These are phyloP conservation scores for Aspergillus aculeatinus DNA, from an alignment of 2,329 filamentous ascomycete species.

Conservation along the genomic window DNA sequence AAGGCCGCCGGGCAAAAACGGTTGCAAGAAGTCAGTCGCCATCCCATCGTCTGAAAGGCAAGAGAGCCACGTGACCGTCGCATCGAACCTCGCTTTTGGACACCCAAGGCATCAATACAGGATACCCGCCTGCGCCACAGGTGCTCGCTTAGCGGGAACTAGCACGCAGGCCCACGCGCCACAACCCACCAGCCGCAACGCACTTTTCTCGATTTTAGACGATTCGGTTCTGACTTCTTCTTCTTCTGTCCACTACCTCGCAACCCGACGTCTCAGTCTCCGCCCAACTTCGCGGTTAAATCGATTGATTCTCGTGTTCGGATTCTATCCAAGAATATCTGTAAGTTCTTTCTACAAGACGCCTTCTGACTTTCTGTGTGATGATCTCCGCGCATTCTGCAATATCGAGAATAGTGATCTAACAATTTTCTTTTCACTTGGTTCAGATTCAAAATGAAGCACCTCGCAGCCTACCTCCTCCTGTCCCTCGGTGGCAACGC, in stretches of 20 bases:
- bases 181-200: conserved; percentile 34
- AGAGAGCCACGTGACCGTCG: conserved; percentile 26
- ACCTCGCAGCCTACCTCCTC: conserved; percentile 98
- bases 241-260: conserved; percentile 27
- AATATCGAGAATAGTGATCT: not conserved
- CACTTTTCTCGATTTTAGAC: conserved; percentile 40
- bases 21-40: conserved; percentile 16
- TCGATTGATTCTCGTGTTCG: conserved; percentile 79
- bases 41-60: conserved; percentile 28
- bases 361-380: conserved; percentile 9
- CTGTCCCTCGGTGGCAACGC: conserved; percentile 89
- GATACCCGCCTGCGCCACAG: conserved; percentile 25
- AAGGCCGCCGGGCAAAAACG: conserved; percentile 12
- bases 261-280: conserved; percentile 99
- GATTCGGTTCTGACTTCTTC: conserved; percentile 28
- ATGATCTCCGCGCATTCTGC: conserved; percentile 14
- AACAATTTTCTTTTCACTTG: not conserved
- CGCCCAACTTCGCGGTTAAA: conserved; percentile 96
- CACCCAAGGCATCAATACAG: conserved; percentile 2
- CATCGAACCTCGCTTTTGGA: not conserved
- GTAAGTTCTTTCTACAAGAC: conserved; percentile 22
- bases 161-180: conserved; percentile 27
- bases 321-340: conserved; percentile 26
- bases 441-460: conserved; percentile 80
- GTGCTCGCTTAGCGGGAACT: conserved; percentile 36